Base-by-base conservation (phyloP, 2,329 filamentous ascomycete species). In the Botryosphaeria agaves region DNA sequence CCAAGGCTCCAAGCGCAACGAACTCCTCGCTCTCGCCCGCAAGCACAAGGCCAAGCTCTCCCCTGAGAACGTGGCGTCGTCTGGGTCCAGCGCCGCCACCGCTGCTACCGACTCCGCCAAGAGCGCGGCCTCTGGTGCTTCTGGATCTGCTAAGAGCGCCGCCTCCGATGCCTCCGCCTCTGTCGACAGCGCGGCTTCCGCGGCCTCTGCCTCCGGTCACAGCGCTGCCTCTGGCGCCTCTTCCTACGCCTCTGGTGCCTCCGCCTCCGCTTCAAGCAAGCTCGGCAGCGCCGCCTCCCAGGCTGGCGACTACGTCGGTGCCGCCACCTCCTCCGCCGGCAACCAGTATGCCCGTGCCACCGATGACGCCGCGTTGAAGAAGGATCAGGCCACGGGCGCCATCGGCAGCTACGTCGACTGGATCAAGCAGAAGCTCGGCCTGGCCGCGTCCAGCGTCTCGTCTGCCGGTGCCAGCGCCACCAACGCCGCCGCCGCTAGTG, bases 1-100 rank as follows among this genome's bases (percentile, higher is more conserved):
- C 7, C 87, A 95, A 49, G 89, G 87, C 28, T 91, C 81, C 47
- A 85, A 79, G 63, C 63, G 72, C 42, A 91, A 94, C 46, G 87
- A 98, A 55, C 69, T 95, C 16, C 64, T 91, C 31, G 84, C 87
- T 31, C 69, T 95, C 37, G 77, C 87, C 38, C 83, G 87, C 50
- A 91, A 89, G 65, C 72, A 92, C 57, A 76, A 80, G 35, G 76
- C 78, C 34, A 62, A 73, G 34, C 61, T 87, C 27, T 27, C 26
- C 12, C n/a, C 73, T 36, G 75, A 83, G 44, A 79, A 66, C 30
- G 53, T 69, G 8, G 52, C 62, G 27, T 47, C 45, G 11, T 51
- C 49, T 30, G 53, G 48, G 11, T 46, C 38, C 17, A 37, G 33
- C 8, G 16, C 16, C n/a, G 11, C 5, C 11, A 17, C 14, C 18